Conservation (phyloP, 2,329 filamentous ascomycete genomes). For the Aurifilum marmelostoma region DNA sequence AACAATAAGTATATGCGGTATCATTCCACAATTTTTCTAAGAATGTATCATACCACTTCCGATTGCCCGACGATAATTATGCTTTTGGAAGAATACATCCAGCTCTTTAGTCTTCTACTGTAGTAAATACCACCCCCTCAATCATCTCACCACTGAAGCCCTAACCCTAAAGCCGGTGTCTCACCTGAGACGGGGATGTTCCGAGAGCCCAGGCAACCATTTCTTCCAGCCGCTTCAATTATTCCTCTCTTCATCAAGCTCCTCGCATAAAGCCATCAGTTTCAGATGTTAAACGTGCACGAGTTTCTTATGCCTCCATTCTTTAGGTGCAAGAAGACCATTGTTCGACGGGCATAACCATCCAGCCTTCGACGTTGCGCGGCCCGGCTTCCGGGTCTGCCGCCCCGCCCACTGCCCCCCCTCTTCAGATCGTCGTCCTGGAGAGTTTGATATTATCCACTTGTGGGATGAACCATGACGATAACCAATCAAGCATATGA, state of each 20-base stretch:
- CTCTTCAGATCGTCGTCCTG: neutral
- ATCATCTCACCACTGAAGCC: too few relatives aligned
- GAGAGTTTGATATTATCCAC: neutral
- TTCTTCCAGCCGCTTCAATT: neutral
- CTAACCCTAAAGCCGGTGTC: neutral
- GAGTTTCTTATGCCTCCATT: neutral
- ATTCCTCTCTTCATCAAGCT: neutral
- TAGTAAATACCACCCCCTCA: too few relatives aligned
- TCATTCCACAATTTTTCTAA: too few relatives aligned
- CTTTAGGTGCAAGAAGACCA: neutral
- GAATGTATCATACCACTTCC: too few relatives aligned
- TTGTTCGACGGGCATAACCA: neutral
- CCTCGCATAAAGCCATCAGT: neutral
- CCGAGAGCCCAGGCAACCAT: neutral
- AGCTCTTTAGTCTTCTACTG: too few relatives aligned
- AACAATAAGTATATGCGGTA: too few relatives aligned
- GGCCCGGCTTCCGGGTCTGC: neutral
- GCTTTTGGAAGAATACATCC: too few relatives aligned
- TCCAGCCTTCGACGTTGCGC: neutral
- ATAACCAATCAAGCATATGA: neutral
- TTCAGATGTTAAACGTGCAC: neutral
- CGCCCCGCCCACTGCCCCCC: neutral
- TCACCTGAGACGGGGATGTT: neutral
- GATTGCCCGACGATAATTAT: too few relatives aligned
- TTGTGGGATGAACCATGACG: neutral